These are phyloP conservation scores for Quercus dentata DNA, from an alignment of 306 rosid genomes.

Conservation along the genomic window DNA sequence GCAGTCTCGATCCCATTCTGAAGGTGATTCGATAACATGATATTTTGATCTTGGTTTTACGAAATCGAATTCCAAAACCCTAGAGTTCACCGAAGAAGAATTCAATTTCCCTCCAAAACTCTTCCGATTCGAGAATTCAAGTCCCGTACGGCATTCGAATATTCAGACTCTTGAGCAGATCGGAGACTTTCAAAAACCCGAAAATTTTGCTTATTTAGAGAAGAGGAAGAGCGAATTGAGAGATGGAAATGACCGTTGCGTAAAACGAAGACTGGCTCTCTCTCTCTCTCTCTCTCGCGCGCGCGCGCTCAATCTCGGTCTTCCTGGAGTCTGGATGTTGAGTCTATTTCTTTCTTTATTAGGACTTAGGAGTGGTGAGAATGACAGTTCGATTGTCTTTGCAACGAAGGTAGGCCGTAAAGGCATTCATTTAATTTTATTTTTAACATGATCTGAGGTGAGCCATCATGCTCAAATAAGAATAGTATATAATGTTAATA, in stretches of 20 bases:
- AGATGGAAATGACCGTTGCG: conserved; percentile 4
- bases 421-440: too few relatives aligned
- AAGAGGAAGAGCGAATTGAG: neutral
- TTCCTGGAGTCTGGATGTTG: too few relatives aligned
- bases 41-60: neutral
- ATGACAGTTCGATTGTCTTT: too few relatives aligned
- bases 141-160: conserved; percentile 9
- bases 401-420: too few relatives aligned
- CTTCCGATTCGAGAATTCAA: neutral
- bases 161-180: neutral
- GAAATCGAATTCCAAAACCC: neutral
- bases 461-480: too few relatives aligned
- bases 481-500: too few relatives aligned
- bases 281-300: neutral
- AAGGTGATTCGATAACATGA: conserved; percentile 72
- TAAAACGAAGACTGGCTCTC: neutral
- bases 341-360: too few relatives aligned
- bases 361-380: too few relatives aligned
- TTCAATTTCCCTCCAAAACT: neutral
- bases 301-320: neutral
- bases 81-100: neutral
- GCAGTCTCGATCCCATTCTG: conserved; percentile 85
- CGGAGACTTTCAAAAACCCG: neutral
- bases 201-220: neutral
- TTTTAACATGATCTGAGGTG: too few relatives aligned